Conservation (phyloP, 345 rosid species). For the Populus alba region DNA sequence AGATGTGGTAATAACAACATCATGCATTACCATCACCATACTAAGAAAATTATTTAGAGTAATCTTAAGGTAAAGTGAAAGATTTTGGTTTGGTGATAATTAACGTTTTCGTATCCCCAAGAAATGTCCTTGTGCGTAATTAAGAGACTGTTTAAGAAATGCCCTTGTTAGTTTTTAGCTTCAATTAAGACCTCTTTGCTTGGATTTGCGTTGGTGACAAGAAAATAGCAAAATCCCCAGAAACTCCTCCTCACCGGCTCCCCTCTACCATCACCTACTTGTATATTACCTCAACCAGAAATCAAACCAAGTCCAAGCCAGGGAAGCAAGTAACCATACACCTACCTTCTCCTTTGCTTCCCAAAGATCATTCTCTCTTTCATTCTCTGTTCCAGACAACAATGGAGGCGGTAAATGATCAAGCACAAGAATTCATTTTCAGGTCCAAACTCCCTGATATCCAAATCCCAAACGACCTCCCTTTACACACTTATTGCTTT, state of each 20-base stretch:
- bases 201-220: background rate
- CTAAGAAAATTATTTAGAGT: too few relatives aligned
- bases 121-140: too few relatives aligned
- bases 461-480: slow-evolving; percentile 64
- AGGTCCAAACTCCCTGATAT: slow-evolving; percentile 80
- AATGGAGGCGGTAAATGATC: slow-evolving; percentile 32
- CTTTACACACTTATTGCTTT: slow-evolving; percentile 61
- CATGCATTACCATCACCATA: too few relatives aligned
- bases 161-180: too few relatives aligned
- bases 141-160: too few relatives aligned
- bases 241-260: slow-evolving; percentile 28
- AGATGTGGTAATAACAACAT: too few relatives aligned
- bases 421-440: slow-evolving; percentile 45
- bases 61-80: too few relatives aligned
- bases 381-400: background rate
- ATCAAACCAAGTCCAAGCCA: slow-evolving; percentile 32
- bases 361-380: background rate
- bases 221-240: background rate
- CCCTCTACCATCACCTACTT: slow-evolving; percentile 33
- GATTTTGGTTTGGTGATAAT: too few relatives aligned
- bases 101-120: too few relatives aligned
- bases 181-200: background rate
- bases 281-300: slow-evolving; percentile 36
- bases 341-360: slow-evolving; percentile 18
- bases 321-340: slow-evolving; percentile 24